phyloP scores from a whole-genome alignment of 2,329 filamentous ascomycete genomes.

The Colletotrichum melonis region DNA sequence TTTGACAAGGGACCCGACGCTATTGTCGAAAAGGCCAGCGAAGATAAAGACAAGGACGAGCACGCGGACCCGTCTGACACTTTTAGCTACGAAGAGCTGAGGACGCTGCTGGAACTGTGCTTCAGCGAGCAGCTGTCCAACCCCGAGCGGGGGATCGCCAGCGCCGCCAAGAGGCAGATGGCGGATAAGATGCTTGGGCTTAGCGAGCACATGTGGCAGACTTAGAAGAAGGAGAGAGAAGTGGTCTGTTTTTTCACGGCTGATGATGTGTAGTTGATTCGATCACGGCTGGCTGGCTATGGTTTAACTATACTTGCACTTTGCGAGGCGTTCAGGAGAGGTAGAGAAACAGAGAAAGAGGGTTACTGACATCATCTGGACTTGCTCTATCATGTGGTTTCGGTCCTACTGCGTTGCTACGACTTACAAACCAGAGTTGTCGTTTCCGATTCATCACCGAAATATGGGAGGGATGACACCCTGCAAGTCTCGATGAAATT shows the following conservation, averaged over 20 bases:
- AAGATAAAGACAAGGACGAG: slow-evolving; percentile 65
- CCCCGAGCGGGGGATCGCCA: slow-evolving; percentile 74
- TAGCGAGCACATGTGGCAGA: slow-evolving; percentile 80
- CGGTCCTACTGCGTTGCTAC: not conserved
- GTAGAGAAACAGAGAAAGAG: not conserved
- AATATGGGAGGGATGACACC: not conserved
- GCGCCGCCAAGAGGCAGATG: slow-evolving; percentile 75
- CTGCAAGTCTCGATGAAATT: not conserved
- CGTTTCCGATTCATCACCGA: not conserved
- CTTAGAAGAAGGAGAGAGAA: slow-evolving; percentile 40
- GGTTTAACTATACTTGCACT: not conserved
- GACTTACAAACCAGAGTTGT: not conserved
- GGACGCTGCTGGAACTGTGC: slow-evolving; percentile 73
- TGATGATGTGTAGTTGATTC: not conserved
- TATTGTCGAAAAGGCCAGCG: slow-evolving; percentile 72
- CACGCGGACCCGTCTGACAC: slow-evolving; percentile 48
- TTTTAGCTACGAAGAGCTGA: slow-evolving; percentile 75
- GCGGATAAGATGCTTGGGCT: slow-evolving; percentile 76
- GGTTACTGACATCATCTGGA: not conserved
- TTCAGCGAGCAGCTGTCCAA: slow-evolving; percentile 76
- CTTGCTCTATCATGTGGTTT: not conserved
- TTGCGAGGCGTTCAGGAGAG: slow-evolving; percentile 26
- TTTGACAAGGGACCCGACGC: slow-evolving; percentile 74
- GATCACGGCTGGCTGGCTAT: not conserved
- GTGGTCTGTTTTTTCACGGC: not conserved